phyloP scores from a whole-genome alignment of 768 basidiomycete species.

The Kwoniella heveanensis region DNA sequence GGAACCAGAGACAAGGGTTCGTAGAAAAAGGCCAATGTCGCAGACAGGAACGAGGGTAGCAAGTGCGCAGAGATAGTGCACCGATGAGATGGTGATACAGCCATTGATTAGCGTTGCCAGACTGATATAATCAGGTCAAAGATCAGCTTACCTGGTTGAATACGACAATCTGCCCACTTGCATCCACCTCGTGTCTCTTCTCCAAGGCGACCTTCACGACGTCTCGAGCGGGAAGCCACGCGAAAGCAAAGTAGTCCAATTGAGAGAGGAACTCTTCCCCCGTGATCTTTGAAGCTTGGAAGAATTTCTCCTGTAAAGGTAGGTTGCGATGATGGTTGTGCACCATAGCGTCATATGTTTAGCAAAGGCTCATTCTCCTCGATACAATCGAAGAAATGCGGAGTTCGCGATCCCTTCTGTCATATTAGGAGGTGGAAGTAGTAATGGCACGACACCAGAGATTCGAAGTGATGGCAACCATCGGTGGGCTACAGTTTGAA shows the following conservation, averaged over 20 bases:
- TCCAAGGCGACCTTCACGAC: slow-evolving; percentile 68
- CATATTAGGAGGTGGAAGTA: too few species aligned
- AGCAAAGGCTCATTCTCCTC: too few species aligned
- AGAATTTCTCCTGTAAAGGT: slow-evolving; percentile 68
- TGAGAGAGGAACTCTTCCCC: slow-evolving; percentile 81
- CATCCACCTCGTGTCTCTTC: slow-evolving; percentile 65
- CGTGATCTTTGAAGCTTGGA: slow-evolving; percentile 74
- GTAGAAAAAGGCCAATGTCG: too few species aligned
- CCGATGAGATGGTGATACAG: slow-evolving; percentile 20
- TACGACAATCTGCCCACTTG: slow-evolving; percentile 74
- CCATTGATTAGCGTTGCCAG: too few species aligned
- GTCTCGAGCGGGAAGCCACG: slow-evolving; percentile 90
- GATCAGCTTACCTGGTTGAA: slow-evolving; percentile 66
- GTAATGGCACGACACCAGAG: neutral
- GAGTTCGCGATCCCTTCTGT: too few species aligned
- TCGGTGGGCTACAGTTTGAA: too few species aligned
- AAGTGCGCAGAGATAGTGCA: too few species aligned
- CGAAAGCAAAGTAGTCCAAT: slow-evolving; percentile 77
- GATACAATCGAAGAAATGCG: too few species aligned
- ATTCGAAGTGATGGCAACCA: neutral
- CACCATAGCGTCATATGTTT: too few species aligned
- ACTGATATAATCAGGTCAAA: neutral
- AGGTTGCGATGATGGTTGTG: too few species aligned
- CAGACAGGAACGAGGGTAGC: too few species aligned
- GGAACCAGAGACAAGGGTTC: too few species aligned